Base-by-base conservation (phyloP, 1,284 basidiomycete genomes). In the Schizopora paradoxa region DNA sequence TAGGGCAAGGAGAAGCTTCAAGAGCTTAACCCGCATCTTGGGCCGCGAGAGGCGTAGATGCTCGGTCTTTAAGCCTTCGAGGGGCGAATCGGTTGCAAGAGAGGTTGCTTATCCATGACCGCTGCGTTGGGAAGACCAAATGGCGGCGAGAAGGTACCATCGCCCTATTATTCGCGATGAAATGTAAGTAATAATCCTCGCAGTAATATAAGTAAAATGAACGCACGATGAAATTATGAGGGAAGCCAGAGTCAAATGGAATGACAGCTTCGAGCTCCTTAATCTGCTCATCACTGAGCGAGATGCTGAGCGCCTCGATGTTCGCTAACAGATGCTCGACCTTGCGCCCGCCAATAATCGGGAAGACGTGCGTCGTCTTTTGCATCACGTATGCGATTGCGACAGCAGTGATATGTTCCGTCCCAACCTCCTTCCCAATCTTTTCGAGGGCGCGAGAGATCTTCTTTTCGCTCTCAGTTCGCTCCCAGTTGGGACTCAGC, bases 341-440 rank as follows among this genome's bases (percentile, higher is more conserved):
- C 36, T 55, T 55, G 13, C 52, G 32, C 7, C 54, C 54, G 13
- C 52, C 54, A 25, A 49, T 45, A 4, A 45, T 49, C 21, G 54
- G 51, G 41, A 55, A 53, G 4, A 53, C 52, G 32, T 55, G 47
- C 13, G 52, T 36, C n/a, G 46, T 43, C 42, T 51, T 53, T 26
- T 54, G 51, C 45, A 52, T 45, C 21, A 46, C n/a, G 25, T 52
- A 52, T 21, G 51, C 51, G 21, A 52, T 50, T 4, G 51, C 51
- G 11, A 52, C 47, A 21, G 52, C 31, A 32, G 45, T 48, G 29
- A 48, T 59, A 34, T 58, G 53, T 28, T 56, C 54, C 10, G 56
- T 54, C 6, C 64, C 64, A 14, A 66, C 47, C 48, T 65, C 61
- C 25, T 62, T 52, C 6, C 62, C 62, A 16, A 68, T 57, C 38